phyloP scores from a whole-genome alignment of 1,284 basidiomycete species.

The Moniliophthora roreri region DNA sequence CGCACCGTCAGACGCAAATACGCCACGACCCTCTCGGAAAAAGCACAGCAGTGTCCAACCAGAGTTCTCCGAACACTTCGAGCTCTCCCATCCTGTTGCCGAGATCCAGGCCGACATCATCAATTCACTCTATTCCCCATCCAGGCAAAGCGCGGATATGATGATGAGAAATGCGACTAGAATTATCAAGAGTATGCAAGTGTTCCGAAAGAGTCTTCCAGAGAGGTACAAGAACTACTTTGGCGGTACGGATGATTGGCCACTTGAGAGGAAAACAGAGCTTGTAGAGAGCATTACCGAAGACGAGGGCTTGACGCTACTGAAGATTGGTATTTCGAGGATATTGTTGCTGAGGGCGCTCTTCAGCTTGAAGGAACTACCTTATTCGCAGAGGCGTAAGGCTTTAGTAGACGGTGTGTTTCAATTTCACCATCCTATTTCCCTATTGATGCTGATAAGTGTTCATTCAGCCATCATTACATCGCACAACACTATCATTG shows the following conservation, averaged over 20 bases:
- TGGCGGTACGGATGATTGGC: slow-evolving; percentile 70
- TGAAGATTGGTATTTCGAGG: slow-evolving; percentile 79
- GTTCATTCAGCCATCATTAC: slow-evolving; percentile 64
- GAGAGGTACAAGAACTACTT: slow-evolving; percentile 73
- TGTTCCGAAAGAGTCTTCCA: slow-evolving; percentile 64
- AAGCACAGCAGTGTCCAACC: slow-evolving; percentile 28
- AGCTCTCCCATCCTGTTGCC: slow-evolving; percentile 64
- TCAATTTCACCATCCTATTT: slow-evolving; percentile 4
- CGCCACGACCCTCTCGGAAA: slow-evolving; percentile 60
- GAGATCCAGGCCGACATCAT: slow-evolving; percentile 85
- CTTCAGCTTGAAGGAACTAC: slow-evolving; percentile 71
- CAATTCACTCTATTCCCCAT: slow-evolving; percentile 76
- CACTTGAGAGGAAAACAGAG: slow-evolving; percentile 57
- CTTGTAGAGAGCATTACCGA: slow-evolving; percentile 73
- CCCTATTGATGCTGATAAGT: slow-evolving; percentile 7
- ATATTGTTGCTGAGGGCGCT: slow-evolving; percentile 73
- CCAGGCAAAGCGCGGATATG: slow-evolving; percentile 59
- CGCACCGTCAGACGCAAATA: slow-evolving; percentile 73
- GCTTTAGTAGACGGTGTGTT: slow-evolving; percentile 72
- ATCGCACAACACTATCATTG: slow-evolving; percentile 79
- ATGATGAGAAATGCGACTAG: slow-evolving; percentile 74
- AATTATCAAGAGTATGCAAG: slow-evolving; percentile 72
- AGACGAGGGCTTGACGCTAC: slow-evolving; percentile 73
- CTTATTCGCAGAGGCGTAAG: slow-evolving; percentile 58
- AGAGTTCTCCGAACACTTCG: slow-evolving; percentile 69